Evolutionary conservation across 2,329 filamentous ascomycete species (phyloP).

Genomic region (Aspergillus ochraceoroseus): DNA sequence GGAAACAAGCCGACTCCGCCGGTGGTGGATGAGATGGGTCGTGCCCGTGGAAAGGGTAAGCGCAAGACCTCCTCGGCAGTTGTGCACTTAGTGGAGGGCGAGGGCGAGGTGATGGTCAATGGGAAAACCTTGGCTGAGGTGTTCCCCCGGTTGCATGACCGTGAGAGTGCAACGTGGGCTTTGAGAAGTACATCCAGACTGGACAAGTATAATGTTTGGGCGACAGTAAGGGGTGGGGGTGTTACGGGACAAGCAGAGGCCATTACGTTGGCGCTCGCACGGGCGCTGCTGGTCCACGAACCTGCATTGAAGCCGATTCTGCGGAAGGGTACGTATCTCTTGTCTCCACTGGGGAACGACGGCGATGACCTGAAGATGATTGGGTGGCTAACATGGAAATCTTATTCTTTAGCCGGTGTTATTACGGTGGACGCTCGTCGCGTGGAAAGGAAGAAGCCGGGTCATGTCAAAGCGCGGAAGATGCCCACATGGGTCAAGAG

Average conservation of each 20-base stretch:
- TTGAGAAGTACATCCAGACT: conserved; percentile 74
- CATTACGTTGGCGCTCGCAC: conserved; percentile 81
- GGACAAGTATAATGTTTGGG: conserved; percentile 98
- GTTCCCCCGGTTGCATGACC: conserved; percentile 85
- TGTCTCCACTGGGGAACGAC: not conserved
- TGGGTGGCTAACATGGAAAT: conserved; percentile 18
- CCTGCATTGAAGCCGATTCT: conserved; percentile 82
- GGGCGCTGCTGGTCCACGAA: conserved; percentile 84
- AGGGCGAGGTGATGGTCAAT: conserved; percentile 84
- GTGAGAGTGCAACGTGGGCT: conserved; percentile 90
- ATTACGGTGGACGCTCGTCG: conserved; percentile 84
- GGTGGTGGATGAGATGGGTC: conserved; percentile 68
- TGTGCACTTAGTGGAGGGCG: conserved; percentile 86
- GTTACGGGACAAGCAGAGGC: conserved; percentile 95
- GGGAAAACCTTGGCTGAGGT: conserved; percentile 75
- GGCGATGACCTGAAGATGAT: not conserved
- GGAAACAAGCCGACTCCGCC: conserved; percentile 58
- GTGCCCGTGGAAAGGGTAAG: conserved; percentile 73
- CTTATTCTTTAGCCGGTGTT: conserved; percentile 65
- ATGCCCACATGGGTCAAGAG: conserved; percentile 97
- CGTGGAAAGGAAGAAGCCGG: conserved; percentile 98
- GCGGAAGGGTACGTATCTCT: conserved; percentile 69
- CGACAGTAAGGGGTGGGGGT: conserved; percentile 75
- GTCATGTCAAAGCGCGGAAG: conserved; percentile 94
- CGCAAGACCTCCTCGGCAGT: conserved; percentile 82